Evolutionary conservation across 805 yeast genomes (phyloP).

Genomic region (Kodamaea neixiangensis): DNA sequence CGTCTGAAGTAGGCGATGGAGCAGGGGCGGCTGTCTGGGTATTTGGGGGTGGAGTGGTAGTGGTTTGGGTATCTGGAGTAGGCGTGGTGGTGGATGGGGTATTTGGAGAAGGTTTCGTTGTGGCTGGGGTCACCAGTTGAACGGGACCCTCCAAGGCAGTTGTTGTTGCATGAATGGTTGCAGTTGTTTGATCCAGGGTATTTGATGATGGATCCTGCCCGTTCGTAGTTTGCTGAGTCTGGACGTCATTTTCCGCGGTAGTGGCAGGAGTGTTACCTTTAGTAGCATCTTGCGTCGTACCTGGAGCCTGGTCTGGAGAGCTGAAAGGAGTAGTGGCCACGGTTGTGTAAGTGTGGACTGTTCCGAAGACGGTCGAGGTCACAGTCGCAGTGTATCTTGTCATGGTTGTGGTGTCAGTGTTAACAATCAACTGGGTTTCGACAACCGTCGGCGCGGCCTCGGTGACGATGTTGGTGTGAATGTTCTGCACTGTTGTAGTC

Average conservation of each 20-base stretch:
- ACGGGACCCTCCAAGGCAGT: slow-evolving; percentile 1
- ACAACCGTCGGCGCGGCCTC: slow-evolving; percentile 34
- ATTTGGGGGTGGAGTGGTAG: slow-evolving; percentile 1
- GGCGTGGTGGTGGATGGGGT: slow-evolving; percentile 6
- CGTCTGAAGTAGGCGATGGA: slow-evolving; percentile 9
- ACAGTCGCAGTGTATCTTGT: slow-evolving; percentile 47
- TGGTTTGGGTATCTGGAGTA: not conserved
- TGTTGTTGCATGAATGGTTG: slow-evolving; percentile 2
- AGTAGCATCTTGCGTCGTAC: slow-evolving; percentile 5
- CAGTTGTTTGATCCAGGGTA: not conserved
- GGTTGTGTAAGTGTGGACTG: slow-evolving; percentile 37
- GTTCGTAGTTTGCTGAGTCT: slow-evolving; percentile 2
- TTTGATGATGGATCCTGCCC: slow-evolving; percentile 1
- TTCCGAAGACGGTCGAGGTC: slow-evolving; percentile 43
- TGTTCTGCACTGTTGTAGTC: slow-evolving; percentile 36
- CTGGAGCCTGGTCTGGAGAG: slow-evolving; percentile 3
- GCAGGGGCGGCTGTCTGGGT: slow-evolving; percentile 7
- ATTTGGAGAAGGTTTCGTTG: slow-evolving; percentile 1
- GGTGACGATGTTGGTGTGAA: slow-evolving; percentile 33
- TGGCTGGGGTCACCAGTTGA: slow-evolving; percentile 1
- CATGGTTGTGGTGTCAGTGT: slow-evolving; percentile 37
- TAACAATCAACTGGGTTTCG: slow-evolving; percentile 27
- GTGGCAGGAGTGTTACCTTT: slow-evolving; percentile 5
- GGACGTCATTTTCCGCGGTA: not conserved
- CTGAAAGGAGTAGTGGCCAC: slow-evolving; percentile 33